These are phyloP conservation scores for Sicyos edulis DNA, from an alignment of 306 rosid species.

Conservation along the genomic window DNA sequence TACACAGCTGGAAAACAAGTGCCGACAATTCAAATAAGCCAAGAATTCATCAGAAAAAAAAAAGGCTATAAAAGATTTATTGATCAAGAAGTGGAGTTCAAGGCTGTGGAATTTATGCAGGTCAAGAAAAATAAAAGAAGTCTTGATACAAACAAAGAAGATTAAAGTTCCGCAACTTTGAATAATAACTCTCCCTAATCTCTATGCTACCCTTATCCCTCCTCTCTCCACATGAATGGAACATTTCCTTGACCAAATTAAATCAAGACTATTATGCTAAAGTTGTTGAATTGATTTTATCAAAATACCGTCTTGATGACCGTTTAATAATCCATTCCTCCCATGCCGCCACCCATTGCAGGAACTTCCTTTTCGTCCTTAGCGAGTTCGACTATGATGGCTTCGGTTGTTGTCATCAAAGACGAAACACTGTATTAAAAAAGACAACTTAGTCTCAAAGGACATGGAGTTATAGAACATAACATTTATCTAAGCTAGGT, in stretches of 20 bases:
- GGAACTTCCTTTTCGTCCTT: slow-evolving; percentile 61
- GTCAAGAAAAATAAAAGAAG: background rate
- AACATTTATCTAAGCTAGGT: background rate
- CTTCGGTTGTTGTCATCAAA: slow-evolving; percentile 91
- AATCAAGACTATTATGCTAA: slow-evolving; percentile 7
- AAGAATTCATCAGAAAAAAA: background rate
- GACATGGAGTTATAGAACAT: background rate
- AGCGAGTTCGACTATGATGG: slow-evolving; percentile 75
- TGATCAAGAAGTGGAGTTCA: background rate
- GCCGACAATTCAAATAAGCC: background rate
- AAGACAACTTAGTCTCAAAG: background rate
- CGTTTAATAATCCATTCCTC: slow-evolving; percentile 58
- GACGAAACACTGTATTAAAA: slow-evolving; percentile 70
- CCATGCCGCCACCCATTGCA: slow-evolving; percentile 55
- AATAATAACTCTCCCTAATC: background rate
- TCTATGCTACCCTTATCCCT: background rate
- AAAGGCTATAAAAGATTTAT: background rate
- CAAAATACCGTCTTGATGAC: background rate
- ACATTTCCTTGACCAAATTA: background rate
- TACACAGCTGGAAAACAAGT: background rate
- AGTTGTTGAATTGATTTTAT: background rate
- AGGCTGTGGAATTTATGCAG: background rate
- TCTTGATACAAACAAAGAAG: background rate
- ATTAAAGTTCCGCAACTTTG: slow-evolving; percentile 8
- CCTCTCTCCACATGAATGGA: background rate